Percentiles rank a stretch among this genome's conserved stretches.
These are phyloP conservation scores for Phoenix dactylifera DNA, from an alignment of 176 grass and related monocot species.

Conservation along the genomic window DNA sequence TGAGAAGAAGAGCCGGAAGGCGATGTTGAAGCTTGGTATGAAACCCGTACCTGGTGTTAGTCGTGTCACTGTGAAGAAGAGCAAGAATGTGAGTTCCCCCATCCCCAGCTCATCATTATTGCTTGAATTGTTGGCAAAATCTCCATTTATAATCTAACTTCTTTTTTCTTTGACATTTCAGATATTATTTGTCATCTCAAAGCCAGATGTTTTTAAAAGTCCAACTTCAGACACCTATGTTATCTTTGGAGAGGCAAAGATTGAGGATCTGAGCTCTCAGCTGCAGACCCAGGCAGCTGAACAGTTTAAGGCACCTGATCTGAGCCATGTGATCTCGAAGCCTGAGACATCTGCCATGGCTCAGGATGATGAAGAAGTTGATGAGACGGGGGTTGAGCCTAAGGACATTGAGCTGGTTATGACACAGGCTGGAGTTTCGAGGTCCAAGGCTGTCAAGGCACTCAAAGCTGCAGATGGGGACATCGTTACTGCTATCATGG, in stretches of 20 bases:
- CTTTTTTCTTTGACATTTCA: conserved; percentile 6
- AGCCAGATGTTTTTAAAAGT: conserved; percentile 69
- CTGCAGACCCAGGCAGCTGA: conserved; percentile 59
- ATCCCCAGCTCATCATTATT: too few species aligned
- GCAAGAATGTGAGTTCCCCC: conserved; percentile 50
- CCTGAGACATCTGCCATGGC: conserved; percentile 28
- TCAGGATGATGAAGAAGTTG: conserved; percentile 49
- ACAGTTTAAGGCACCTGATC: conserved; percentile 51
- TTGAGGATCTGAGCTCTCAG: conserved; percentile 62
- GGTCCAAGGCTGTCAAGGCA: conserved; percentile 45
- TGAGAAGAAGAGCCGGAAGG: conserved; percentile 78
- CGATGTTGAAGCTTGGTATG: conserved; percentile 80
- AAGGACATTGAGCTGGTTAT: conserved; percentile 67
- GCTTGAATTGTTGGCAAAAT: too few species aligned
- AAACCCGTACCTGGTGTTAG: conserved; percentile 50
- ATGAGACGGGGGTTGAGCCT: conserved; percentile 45
- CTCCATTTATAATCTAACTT: too few species aligned
- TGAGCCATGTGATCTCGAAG: conserved; percentile 27
- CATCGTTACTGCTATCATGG: conserved; percentile 68
- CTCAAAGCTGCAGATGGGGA: conserved; percentile 42
- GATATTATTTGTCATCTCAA: conserved; percentile 66
- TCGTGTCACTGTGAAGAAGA: conserved; percentile 59
- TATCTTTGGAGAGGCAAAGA: conserved; percentile 60
- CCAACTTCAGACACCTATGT: conserved; percentile 61
- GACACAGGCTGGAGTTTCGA: conserved; percentile 44